These are phyloP conservation scores for Paramecium pentaurelia DNA, from an alignment of 73 alveolate species.

Conservation along the genomic window DNA sequence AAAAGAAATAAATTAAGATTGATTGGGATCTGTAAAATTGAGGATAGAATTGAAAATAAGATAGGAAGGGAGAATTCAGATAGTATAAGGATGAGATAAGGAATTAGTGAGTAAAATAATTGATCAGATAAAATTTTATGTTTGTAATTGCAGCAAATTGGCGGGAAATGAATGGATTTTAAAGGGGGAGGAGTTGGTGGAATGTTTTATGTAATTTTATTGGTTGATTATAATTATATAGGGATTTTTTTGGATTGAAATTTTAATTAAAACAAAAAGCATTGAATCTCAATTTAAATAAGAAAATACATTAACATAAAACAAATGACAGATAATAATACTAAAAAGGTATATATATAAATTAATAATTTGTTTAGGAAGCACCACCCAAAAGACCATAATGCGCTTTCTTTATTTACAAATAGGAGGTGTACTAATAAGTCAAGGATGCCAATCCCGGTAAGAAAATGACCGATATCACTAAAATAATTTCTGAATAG, in stretches of 20 bases:
- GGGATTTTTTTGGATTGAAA: conserved; percentile 8
- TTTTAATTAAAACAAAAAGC: background rate
- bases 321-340: conserved; percentile 37
- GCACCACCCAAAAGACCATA: conserved; percentile 54
- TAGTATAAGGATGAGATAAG: background rate
- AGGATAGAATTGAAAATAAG: background rate
- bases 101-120: background rate
- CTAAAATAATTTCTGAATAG: conserved; percentile 43
- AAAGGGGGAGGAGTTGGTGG: background rate
- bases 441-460: conserved; percentile 46
- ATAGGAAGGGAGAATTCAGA: background rate
- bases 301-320: conserved; percentile 21
- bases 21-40: background rate
- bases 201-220: background rate
- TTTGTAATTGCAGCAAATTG: background rate
- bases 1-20: background rate
- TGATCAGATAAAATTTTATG: background rate
- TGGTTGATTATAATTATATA: background rate
- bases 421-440: conserved; percentile 36
- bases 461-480: conserved; percentile 49
- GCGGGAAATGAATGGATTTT: background rate
- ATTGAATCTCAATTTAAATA: conserved; percentile 43
- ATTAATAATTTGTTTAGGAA: conserved; percentile 24
- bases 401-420: conserved; percentile 51
- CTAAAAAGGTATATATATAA: conserved; percentile 22